Evolutionary conservation across 768 basidiomycete genomes (phyloP).

Genomic region (Trametes villosa): DNA sequence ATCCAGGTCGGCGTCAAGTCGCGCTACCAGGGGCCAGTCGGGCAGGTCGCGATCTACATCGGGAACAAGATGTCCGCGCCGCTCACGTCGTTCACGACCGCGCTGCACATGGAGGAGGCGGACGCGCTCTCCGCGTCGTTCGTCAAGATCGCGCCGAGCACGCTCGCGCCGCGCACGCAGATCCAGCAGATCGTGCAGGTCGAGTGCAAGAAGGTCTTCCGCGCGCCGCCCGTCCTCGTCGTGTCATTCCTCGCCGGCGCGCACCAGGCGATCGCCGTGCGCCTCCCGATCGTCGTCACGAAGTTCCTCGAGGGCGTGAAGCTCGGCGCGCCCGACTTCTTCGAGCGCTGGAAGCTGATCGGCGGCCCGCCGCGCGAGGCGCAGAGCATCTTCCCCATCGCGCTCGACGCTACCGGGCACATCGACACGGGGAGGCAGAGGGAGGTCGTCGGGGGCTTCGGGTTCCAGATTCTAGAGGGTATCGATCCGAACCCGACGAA

Average conservation of each 20-base stretch:
- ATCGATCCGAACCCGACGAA: constrained; percentile 96
- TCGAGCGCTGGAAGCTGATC: constrained; percentile 97
- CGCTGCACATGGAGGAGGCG: constrained; percentile 71
- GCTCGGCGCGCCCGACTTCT: constrained; percentile 84
- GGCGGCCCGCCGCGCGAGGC: constrained; percentile 94
- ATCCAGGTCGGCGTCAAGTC: constrained; percentile 97
- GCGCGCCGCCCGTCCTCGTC: constrained; percentile 73
- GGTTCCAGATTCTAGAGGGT: constrained; percentile 75
- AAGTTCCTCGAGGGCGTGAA: constrained; percentile 96
- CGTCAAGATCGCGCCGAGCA: constrained; percentile 87
- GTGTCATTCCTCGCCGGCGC: constrained; percentile 93
- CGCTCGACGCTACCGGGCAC: constrained; percentile 65
- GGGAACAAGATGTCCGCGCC: constrained; percentile 93
- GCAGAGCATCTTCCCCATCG: constrained; percentile 84
- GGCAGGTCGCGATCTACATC: constrained; percentile 91
- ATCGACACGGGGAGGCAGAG: constrained; percentile 76
- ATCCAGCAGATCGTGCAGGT: constrained; percentile 92
- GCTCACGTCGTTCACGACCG: constrained; percentile 90
- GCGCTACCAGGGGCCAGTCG: constrained; percentile 92
- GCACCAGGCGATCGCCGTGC: constrained; percentile 82
- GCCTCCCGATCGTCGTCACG: constrained; percentile 83
- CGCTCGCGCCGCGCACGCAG: constrained; percentile 81
- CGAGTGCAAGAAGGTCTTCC: constrained; percentile 91
- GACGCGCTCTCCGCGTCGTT: constrained; percentile 83
- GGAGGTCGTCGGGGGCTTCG: constrained; percentile 78